A percentile compares a stretch with the other conserved stretches of the same genome.
phyloP scores from a whole-genome alignment of 2,329 filamentous ascomycete genomes.

The Hypocreales sp. region DNA sequence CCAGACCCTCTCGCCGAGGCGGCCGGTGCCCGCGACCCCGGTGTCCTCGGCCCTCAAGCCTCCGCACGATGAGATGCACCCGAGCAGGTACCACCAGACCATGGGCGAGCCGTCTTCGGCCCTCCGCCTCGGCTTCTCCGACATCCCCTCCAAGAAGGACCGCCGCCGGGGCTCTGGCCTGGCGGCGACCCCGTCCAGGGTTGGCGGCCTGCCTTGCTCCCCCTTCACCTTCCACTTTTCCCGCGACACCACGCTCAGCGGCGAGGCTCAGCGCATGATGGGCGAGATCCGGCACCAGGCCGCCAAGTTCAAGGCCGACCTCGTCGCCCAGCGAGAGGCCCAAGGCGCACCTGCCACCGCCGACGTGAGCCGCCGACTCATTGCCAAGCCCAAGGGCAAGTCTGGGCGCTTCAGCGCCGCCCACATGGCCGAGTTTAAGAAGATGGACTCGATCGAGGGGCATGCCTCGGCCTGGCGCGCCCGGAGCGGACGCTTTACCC shows the following conservation, averaged over 20 bases:
- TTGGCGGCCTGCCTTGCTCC: constrained; percentile 32
- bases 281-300: constrained; percentile 58
- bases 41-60: constrained; percentile 53
- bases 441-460: constrained; percentile 91
- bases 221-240: constrained; percentile 58
- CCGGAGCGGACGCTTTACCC: constrained; percentile 35
- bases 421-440: constrained; percentile 82
- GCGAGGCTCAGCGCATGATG: constrained; percentile 45
- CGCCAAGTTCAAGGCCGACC: constrained; percentile 51
- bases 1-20: constrained; percentile 18
- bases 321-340: constrained; percentile 45
- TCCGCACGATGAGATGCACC: constrained; percentile 75
- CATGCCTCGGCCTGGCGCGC: constrained; percentile 68
- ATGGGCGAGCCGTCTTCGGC: constrained; percentile 66
- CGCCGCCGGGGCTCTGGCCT: constrained; percentile 19
- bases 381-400: constrained; percentile 68
- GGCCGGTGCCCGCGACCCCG: constrained; percentile 37
- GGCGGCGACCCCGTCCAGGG: constrained; percentile 51
- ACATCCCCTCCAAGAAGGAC: constrained; percentile 41
- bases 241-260: constrained; percentile 40
- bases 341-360: constrained; percentile 27
- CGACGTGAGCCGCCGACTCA: constrained; percentile 42
- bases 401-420: constrained; percentile 66
- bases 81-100: constrained; percentile 64
- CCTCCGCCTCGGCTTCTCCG: constrained; percentile 66